phyloP scores from a whole-genome alignment of 768 basidiomycete genomes.

The Rhodocollybia butyracea region DNA sequence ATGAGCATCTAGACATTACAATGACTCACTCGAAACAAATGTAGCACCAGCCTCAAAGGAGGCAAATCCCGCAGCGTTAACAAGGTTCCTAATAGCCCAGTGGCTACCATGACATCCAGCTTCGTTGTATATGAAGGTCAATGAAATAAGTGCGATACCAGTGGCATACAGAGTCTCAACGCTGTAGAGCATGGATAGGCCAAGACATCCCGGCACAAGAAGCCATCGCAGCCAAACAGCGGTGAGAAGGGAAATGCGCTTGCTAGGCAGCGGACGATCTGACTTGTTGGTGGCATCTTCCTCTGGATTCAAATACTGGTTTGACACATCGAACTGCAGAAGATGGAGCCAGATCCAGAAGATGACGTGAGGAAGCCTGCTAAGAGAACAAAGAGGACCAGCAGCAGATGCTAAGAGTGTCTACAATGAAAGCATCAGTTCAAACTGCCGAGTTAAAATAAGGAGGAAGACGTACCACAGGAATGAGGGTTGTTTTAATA shows the following conservation, averaged over 20 bases:
- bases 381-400: neutral
- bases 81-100: slow-evolving; percentile 7
- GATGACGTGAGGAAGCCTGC: slow-evolving; percentile 17
- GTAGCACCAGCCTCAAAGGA: slow-evolving; percentile 17
- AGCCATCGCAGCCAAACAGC: slow-evolving; percentile 27
- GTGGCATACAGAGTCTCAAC: slow-evolving; percentile 1
- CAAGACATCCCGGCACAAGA: slow-evolving; percentile 24
- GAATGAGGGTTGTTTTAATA: neutral
- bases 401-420: neutral
- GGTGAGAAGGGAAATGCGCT: slow-evolving; percentile 20
- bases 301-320: slow-evolving; percentile 24
- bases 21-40: slow-evolving; percentile 16
- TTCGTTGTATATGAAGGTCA: slow-evolving; percentile 17
- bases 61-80: slow-evolving; percentile 15
- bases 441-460: neutral
- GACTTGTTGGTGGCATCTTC: slow-evolving; percentile 33
- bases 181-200: too few relatives aligned
- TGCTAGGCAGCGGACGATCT: slow-evolving; percentile 30
- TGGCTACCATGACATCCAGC: slow-evolving; percentile 8
- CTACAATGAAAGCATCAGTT: neutral
- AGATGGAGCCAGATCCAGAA: slow-evolving; percentile 39
- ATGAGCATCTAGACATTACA: neutral
- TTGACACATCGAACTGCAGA: slow-evolving; percentile 34
- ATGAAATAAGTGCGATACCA: slow-evolving; percentile 11
- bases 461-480: neutral